phyloP scores from a whole-genome alignment of 305 asterid species.

The Plantago rigida region DNA sequence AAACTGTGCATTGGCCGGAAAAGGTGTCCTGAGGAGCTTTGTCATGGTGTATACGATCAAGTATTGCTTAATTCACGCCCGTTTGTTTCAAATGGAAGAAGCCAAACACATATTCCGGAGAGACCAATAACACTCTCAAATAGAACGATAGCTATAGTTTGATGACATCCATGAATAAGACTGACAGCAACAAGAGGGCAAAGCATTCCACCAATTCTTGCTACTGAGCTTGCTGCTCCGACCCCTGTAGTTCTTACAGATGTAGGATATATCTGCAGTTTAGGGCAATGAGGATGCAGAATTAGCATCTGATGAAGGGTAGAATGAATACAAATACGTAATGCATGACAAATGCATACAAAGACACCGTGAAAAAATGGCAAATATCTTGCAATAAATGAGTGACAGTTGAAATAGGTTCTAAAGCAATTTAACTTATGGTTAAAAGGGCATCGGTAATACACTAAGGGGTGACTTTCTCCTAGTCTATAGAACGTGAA shows the following conservation, averaged over 20 bases:
- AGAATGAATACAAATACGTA: too few relatives aligned
- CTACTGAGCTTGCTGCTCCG: conserved; percentile 61
- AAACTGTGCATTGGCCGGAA: too few relatives aligned
- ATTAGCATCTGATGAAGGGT: not conserved
- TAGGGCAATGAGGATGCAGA: not conserved
- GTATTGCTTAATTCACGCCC: conserved; percentile 50
- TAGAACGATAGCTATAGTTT: conserved; percentile 44
- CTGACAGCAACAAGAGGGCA: conserved; percentile 73
- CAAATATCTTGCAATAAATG: not conserved
- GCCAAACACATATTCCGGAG: conserved; percentile 44
- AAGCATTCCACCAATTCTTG: conserved; percentile 67
- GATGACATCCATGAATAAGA: conserved; percentile 60
- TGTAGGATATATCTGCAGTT: conserved; percentile 59
- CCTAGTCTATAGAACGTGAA: not conserved
- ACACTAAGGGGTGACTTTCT: too few relatives aligned
- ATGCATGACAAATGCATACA: too few relatives aligned
- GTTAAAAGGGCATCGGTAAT: too few relatives aligned
- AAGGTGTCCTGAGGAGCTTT: too few relatives aligned
- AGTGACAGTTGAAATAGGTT: too few relatives aligned
- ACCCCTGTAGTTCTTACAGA: conserved; percentile 61
- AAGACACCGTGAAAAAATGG: not conserved
- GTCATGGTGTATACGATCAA: conserved; percentile 11
- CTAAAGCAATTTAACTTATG: too few relatives aligned
- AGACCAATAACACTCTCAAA: conserved; percentile 45
- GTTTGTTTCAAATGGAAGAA: conserved; percentile 56